Percentiles rank a stretch among this genome's conserved stretches.
These are phyloP conservation scores for Prunus dulcis DNA, from an alignment of 306 rosid species.

Conservation along the genomic window DNA sequence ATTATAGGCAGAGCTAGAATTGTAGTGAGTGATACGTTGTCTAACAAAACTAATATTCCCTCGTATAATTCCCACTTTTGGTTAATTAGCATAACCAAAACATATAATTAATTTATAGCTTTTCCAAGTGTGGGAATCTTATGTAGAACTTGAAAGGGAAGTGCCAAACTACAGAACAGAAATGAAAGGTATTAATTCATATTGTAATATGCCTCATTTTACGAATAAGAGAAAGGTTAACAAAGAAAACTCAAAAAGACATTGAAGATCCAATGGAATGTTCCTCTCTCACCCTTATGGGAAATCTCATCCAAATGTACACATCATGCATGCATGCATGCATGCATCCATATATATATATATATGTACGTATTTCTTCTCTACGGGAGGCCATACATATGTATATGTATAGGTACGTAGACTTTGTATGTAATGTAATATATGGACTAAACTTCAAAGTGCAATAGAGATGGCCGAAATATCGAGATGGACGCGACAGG, in stretches of 20 bases:
- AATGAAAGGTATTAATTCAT: not conserved
- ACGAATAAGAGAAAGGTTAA: not conserved
- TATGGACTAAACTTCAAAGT: not conserved
- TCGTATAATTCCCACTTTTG: too few relatives aligned
- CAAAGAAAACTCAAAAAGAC: not conserved
- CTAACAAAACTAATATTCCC: too few relatives aligned
- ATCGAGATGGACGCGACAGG: not conserved
- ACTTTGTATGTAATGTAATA: not conserved
- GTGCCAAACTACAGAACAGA: too few relatives aligned
- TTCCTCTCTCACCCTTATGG: not conserved
- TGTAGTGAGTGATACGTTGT: too few relatives aligned
- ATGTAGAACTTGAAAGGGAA: too few relatives aligned
- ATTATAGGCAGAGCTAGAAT: too few relatives aligned
- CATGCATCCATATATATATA: too few relatives aligned
- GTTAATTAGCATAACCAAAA: too few relatives aligned
- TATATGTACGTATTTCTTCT: not conserved
- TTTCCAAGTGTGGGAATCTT: too few relatives aligned
- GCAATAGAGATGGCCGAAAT: not conserved
- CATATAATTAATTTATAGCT: too few relatives aligned
- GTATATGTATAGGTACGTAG: not conserved
- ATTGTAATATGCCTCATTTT: not conserved
- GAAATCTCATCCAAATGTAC: too few relatives aligned
- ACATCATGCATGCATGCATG: not conserved
- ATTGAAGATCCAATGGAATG: slow-evolving; percentile 41
- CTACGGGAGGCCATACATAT: not conserved